Conservation (phyloP, 2,329 filamentous ascomycete species). For the Pyrenochaeta sp. region DNA sequence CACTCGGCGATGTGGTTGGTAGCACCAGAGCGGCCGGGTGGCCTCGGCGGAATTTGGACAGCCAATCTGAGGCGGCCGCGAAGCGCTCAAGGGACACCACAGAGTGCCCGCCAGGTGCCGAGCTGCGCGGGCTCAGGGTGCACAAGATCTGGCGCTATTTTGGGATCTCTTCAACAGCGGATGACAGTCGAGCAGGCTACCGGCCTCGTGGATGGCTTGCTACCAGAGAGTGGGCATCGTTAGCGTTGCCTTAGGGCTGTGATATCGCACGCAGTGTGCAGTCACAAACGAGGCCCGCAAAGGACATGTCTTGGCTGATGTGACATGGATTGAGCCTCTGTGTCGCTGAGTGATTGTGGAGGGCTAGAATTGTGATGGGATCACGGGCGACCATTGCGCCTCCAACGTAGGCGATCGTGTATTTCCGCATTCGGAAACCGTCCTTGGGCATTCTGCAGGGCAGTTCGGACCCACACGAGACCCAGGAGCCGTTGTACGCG, state of each 20-base stretch:
- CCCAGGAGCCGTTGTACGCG: conserved; percentile 2
- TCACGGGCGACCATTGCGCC: neutral
- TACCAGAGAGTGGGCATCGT: conserved; percentile 8
- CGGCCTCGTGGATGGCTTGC: conserved; percentile 19
- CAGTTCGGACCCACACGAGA: conserved; percentile 5
- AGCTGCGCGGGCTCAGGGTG: conserved; percentile 29
- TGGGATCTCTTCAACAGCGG: conserved; percentile 18
- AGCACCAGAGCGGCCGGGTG: conserved; percentile 29
- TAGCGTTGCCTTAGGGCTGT: conserved; percentile 39
- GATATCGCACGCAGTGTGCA: conserved; percentile 34
- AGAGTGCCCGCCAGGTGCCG: conserved; percentile 24
- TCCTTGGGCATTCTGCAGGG: neutral
- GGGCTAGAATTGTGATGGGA: neutral
- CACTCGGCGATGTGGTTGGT: conserved; percentile 44
- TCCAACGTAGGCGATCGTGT: conserved; percentile 8
- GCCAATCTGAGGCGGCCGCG: conserved; percentile 36
- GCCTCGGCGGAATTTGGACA: conserved; percentile 22
- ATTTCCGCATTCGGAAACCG: conserved; percentile 19
- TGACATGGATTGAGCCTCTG: conserved; percentile 12
- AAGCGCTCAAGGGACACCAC: conserved; percentile 40
- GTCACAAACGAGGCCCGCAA: conserved; percentile 18
- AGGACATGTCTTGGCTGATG: conserved; percentile 6
- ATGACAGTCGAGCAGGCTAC: conserved; percentile 11
- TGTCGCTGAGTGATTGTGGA: conserved; percentile 21
- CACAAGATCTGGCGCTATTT: conserved; percentile 37